Base-by-base conservation (phyloP, 2,329 filamentous ascomycete genomes). In the Orbilia javanica region DNA sequence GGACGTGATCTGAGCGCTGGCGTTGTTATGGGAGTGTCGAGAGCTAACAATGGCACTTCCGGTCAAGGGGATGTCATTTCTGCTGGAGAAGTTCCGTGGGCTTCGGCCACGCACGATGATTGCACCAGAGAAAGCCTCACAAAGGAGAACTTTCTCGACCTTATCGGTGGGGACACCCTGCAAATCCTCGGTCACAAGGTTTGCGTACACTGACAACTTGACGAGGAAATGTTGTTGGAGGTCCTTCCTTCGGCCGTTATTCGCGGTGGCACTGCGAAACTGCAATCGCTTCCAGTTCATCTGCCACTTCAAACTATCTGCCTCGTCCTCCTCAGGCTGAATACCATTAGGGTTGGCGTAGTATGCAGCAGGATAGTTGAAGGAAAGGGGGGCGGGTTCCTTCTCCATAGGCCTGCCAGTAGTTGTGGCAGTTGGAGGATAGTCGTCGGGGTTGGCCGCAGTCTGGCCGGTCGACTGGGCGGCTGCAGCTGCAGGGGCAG, bases 221-320 rank as follows among this genome's bases (percentile, higher is more conserved):
- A 98, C 88, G 10, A 97, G 90, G 84, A 98, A 98, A 85, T 98
- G 95, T 83, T 98, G 95, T 83, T 98, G 95, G 53, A 98, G 88
- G 84, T 98, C 95, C 85, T 97, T 97, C 79, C 95, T 88, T 77
- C 95, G 90, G 10, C 95, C 95, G 83, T 98, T 98, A 85, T 98
- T 98, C 71, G 95, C 95, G 7, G 95, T 98, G 18, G 95, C 95
- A 83, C 95, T 97, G 81, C 95, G 89, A 83, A 98, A 98, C 82
- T 98, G 95, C 79, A 98, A 85, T 73, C 95, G 89, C 82, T 96
- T 94, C 93, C 95, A 98, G 55, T 94, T 93, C 80, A 98, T 94
- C 3, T 94, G 94, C 82, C 97, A 97, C 52, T 93, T 94, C 15
- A 93, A 93, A 80, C 92, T 95, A 80, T 97, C 94, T 5, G 92